These are phyloP conservation scores for Rhododendron williamsianum DNA, from an alignment of 148 eudicot species.

Conservation along the genomic window DNA sequence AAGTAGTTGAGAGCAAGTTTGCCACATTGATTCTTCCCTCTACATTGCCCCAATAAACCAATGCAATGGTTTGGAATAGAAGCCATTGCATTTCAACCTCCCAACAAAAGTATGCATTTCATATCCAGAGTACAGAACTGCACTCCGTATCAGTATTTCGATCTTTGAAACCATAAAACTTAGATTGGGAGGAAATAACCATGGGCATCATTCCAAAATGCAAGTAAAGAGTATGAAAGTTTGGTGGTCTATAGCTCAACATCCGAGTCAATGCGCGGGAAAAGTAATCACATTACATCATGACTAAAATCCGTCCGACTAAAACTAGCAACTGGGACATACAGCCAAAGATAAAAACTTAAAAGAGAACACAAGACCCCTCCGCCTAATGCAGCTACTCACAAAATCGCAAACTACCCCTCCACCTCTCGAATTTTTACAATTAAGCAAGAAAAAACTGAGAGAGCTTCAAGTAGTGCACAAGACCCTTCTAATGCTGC, in stretches of 20 bases:
- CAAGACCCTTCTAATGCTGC: background rate
- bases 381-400: background rate
- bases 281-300: conserved; percentile 10
- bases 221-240: background rate
- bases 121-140: background rate
- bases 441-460: background rate
- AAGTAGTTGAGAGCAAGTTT: background rate
- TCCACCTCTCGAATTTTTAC: background rate
- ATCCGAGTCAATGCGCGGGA: background rate
- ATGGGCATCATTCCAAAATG: background rate
- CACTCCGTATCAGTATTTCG: background rate
- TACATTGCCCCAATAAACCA: background rate
- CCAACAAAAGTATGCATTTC: background rate
- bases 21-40: background rate
- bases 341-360: background rate
- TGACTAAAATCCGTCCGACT: conserved; percentile 14
- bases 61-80: background rate
- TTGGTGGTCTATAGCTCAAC: background rate
- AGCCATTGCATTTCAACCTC: background rate
- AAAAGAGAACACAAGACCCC: background rate
- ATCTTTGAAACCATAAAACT: background rate
- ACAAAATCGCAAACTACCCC: background rate
- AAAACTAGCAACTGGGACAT: conserved; percentile 15
- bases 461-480: background rate
- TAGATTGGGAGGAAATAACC: background rate